Percentiles rank a stretch among this genome's conserved stretches.
These are phyloP conservation scores for Claviceps sp. DNA, from an alignment of 2,329 filamentous ascomycete genomes.

Conservation along the genomic window DNA sequence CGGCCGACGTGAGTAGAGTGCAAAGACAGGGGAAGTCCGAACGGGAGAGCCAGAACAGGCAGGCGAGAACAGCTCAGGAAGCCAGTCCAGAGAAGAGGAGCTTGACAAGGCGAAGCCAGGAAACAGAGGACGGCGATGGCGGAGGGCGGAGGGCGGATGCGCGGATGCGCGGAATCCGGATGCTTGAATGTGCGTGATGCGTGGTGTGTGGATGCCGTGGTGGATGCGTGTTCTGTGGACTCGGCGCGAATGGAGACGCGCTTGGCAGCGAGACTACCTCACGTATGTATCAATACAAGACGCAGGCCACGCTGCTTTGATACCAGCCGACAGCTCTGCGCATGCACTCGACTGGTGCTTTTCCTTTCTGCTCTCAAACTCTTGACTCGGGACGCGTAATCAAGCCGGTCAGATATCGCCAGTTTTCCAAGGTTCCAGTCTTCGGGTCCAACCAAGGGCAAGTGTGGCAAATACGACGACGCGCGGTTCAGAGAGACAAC, in stretches of 20 bases:
- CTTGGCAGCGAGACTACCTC: background rate
- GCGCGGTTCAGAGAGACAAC: background rate
- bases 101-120: background rate
- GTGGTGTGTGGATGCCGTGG: background rate
- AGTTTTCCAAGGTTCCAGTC: too few relatives aligned
- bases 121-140: background rate
- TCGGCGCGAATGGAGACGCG: background rate
- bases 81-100: background rate
- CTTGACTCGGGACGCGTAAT: too few relatives aligned
- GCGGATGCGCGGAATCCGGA: background rate
- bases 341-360: background rate
- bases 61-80: background rate
- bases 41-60: background rate
- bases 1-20: background rate
- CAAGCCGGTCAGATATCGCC: background rate
- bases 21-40: background rate
- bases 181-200: background rate
- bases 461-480: background rate
- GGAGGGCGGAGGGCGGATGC: background rate
- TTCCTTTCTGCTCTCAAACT: too few relatives aligned
- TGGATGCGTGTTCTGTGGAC: too few relatives aligned
- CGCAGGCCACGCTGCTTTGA: background rate
- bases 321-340: background rate
- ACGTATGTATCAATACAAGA: background rate
- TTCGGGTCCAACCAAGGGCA: too few relatives aligned